Conservation (phyloP, 2,329 filamentous ascomycete species). For the Sclerotinia spermophila region DNA sequence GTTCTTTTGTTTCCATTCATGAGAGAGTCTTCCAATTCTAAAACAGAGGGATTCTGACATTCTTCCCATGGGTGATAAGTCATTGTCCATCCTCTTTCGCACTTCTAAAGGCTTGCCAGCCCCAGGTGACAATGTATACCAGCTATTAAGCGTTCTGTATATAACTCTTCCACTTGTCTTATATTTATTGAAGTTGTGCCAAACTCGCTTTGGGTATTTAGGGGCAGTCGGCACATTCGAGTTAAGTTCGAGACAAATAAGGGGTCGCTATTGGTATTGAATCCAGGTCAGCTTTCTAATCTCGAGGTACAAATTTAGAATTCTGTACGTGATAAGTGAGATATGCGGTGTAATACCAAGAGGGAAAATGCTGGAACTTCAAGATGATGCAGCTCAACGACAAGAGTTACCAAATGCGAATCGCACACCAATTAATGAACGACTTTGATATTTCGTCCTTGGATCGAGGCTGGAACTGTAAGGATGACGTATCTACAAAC, state of each 20-base stretch:
- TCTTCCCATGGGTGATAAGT: not conserved
- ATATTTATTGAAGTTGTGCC: not conserved
- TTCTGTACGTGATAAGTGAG: not conserved
- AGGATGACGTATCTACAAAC: not conserved
- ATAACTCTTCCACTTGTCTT: not conserved
- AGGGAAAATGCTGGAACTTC: not conserved
- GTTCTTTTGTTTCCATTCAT: not conserved
- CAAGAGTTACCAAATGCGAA: too few relatives aligned
- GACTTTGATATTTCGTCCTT: too few relatives aligned
- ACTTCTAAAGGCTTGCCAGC: not conserved
- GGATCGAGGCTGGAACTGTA: rapidly evolving
- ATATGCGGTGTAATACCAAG: not conserved
- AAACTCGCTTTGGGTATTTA: not conserved
- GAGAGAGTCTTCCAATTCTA: not conserved
- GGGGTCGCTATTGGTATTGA: not conserved
- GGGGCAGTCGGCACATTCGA: not conserved
- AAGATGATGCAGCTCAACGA: not conserved
- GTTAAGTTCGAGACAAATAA: not conserved
- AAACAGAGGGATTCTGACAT: not conserved
- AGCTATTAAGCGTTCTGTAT: not conserved
- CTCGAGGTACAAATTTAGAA: rapidly evolving
- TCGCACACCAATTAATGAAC: not conserved
- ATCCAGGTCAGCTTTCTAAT: rapidly evolving
- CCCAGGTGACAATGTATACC: not conserved
- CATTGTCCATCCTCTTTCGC: not conserved